Evolutionary conservation across 768 basidiomycete genomes (phyloP).

Genomic region (Xanthoconium stramineum): DNA sequence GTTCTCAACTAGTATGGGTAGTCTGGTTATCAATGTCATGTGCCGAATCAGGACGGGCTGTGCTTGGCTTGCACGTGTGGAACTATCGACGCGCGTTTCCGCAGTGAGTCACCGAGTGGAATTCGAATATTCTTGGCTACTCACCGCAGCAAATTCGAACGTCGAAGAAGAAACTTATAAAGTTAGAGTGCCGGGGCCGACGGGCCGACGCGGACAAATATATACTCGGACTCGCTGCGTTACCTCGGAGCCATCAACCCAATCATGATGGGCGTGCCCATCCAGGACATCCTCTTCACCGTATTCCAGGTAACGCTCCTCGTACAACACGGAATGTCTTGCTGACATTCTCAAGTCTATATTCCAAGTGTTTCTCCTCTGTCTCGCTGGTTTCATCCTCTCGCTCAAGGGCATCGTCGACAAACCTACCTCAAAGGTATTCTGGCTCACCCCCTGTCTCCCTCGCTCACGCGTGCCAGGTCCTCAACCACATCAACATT

Average conservation of each 20-base stretch:
- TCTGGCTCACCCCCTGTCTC: background rate
- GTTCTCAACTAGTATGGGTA: no score
- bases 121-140: no score
- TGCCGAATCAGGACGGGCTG: no score
- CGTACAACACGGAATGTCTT: background rate
- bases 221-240: background rate
- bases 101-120: no score
- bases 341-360: constrained; percentile 57
- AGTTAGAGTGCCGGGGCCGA: background rate
- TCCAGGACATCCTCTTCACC: constrained; percentile 21
- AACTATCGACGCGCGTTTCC: no score
- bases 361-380: constrained; percentile 82
- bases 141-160: no score
- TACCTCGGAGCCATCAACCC: no score
- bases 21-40: no score
- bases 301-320: constrained; percentile 26
- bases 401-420: constrained; percentile 80
- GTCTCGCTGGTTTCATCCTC: constrained; percentile 79
- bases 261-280: constrained; percentile 7
- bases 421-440: constrained; percentile 85
- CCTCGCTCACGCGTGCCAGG: constrained; percentile 36
- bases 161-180: background rate
- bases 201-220: background rate
- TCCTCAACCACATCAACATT: constrained; percentile 80
- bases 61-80: no score